Base-by-base conservation (phyloP, 257 asterid species). In the Plantago elongata region DNA sequence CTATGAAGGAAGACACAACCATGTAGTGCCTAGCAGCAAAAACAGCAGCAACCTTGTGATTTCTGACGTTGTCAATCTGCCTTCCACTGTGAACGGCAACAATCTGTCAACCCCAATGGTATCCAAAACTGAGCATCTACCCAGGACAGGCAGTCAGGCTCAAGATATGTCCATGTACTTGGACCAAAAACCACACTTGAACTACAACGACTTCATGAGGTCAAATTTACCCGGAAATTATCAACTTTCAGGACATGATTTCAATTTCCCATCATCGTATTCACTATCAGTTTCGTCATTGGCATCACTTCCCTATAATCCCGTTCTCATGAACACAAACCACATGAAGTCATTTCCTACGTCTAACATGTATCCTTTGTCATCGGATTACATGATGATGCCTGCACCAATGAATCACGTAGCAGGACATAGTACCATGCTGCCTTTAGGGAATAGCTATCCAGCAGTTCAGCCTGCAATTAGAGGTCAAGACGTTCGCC, bases 1-100 rank as follows among this genome's bases (percentile, higher is more conserved):
- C 6, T 89, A 89, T 64, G 96, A 89, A 51, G 97, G 97, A 14
- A 89, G 84, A 54, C 97, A 89, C 47, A 86, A 78, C 76, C 97
- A 89, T 57, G 77, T 66, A 44, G 84, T 83, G 13, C 95, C 94
- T 0, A 51, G 78, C 3, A 40, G 70, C 68, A 79, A 74, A 65
- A 67, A 64, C 9, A 54, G 68, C 5, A 54, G 68, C 5, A 70
- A 63, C 77, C 65, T 48, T 10, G 70, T 60, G 2, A 45, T 63
- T 15, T 14, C 75, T 0, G 62, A 49, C 15, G 54, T 54, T 15
- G 76, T 57, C 18, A 77, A 52, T 38, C 60, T 66, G 9, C 60
- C 79, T 12, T 65, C 69, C 5, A 49, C 69, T 5, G 71, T 51
- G 45, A 60, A 74, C 4, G 69, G 63, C 45, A 66, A 54, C 55